Conservation (phyloP, 2,329 filamentous ascomycete species). For the Claviceps capensis region DNA sequence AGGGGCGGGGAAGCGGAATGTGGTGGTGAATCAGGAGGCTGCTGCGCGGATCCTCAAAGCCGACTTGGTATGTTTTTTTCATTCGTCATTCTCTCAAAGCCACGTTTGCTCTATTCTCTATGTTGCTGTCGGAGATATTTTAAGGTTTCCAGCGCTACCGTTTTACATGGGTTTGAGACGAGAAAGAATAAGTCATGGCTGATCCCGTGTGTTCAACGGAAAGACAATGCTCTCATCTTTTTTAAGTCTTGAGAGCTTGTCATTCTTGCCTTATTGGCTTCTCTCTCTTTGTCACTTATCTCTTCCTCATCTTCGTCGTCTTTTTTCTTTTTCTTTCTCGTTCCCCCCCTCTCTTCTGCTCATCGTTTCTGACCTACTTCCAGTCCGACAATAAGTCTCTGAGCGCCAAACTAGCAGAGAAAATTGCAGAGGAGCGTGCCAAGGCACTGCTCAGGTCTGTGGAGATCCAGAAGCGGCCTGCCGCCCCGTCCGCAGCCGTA, state of each 20-base stretch:
- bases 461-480: slow-evolving; percentile 31
- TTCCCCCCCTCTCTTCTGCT: background rate
- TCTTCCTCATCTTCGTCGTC: background rate
- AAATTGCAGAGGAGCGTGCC: slow-evolving; percentile 42
- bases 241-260: too few relatives aligned
- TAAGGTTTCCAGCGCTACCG: too few relatives aligned
- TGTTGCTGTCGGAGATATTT: too few relatives aligned
- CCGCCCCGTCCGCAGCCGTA: slow-evolving; percentile 13
- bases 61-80: slow-evolving; percentile 47
- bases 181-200: too few relatives aligned
- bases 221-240: too few relatives aligned
- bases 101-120: background rate
- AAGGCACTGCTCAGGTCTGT: slow-evolving; percentile 35
- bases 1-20: slow-evolving; percentile 35
- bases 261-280: too few relatives aligned
- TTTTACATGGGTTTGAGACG: too few relatives aligned
- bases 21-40: slow-evolving; percentile 57
- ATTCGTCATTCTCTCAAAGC: background rate
- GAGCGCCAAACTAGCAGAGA: slow-evolving; percentile 37
- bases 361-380: background rate
- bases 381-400: slow-evolving; percentile 38
- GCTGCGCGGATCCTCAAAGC: slow-evolving; percentile 72
- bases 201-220: too few relatives aligned
- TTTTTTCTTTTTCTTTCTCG: too few relatives aligned
- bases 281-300: too few relatives aligned